Evolutionary conservation across 768 basidiomycete genomes (phyloP), one percentile per base, ranked within the genome.

Genomic region (Hericium coralloides): DNA sequence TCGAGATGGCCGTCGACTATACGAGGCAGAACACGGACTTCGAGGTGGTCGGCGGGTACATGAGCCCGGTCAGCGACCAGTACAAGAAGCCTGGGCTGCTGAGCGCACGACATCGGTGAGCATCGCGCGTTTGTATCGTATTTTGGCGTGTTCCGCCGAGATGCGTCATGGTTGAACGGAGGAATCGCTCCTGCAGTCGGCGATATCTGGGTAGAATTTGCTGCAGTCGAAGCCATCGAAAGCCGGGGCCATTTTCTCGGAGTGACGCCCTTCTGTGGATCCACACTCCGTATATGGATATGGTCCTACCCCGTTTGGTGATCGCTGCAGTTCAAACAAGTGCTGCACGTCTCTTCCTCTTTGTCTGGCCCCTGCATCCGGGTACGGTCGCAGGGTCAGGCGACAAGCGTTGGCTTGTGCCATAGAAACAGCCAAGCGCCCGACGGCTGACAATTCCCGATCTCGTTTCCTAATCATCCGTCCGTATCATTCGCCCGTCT

Each of bases 1-100:
- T 98, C 72, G 97, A 98, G 70, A 98, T 99, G 97, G 97, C 95
- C 56, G 89, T 88, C 73, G 97, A 98, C 76, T 94, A 93, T 66
- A 83, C 90, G 54, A 84, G 92, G 53, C 89, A 93, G 65, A 92
- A 94, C 70, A 93, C 92, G 50, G 76, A 89, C 61, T 97, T 91
- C 66, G 92, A 97, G 72, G 90, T 99, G 64, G 79, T 98, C 65
- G 97, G 89, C 25, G 94, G 93, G 2, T 98, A 98, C 73, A 83
- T 98, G 65, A 95, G 93, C 63, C 95, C 97, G 36, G 97, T 99
- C 68, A 88, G 84, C 66, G 94, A 95, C 76, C 77, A 80, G 76
- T 99, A 99, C 84, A 92, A 93, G 81, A 99, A 99, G 70, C 84
- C 89, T 38, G 97, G 97, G 53, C 76, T 99, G 48, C 84, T 97